These are phyloP conservation scores for Phaeodactylum tricornutum DNA, from an alignment of 108 stramenopile genomes.

Conservation along the genomic window DNA sequence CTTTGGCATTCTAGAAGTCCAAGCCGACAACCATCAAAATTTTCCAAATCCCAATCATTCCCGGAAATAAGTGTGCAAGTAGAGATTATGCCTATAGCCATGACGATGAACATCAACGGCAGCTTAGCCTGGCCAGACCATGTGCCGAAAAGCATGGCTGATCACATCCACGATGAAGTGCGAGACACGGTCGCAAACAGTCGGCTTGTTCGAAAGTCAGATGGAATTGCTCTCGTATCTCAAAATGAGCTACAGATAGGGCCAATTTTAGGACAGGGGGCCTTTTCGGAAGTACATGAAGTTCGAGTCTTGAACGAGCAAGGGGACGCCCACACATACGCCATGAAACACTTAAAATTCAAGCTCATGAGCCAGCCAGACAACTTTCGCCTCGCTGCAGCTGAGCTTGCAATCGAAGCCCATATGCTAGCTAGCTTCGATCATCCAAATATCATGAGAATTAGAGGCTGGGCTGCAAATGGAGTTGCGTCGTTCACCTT, in stretches of 20 bases:
- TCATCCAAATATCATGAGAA: constrained; percentile 69
- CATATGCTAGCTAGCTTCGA: constrained; percentile 60
- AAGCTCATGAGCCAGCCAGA: constrained; percentile 27
- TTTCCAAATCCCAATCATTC: too few species aligned
- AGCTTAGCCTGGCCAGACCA: constrained; percentile 12
- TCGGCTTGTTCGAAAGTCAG: constrained; percentile 7
- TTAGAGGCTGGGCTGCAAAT: constrained; percentile 48
- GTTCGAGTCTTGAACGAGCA: constrained; percentile 6
- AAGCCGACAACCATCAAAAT: too few species aligned
- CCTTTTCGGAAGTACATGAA: constrained; percentile 51
- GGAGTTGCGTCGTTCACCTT: constrained; percentile 38
- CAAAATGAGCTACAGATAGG: constrained; percentile 19
- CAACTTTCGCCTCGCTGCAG: constrained; percentile 45
- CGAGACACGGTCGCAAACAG: constrained; percentile 12
- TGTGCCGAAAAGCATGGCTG: constrained; percentile 12
- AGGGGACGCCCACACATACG: constrained; percentile 18
- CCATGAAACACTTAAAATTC: constrained; percentile 42
- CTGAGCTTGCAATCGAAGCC: constrained; percentile 62
- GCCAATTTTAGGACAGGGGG: constrained; percentile 36
- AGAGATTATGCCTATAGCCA: too few species aligned
- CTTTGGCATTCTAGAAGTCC: too few species aligned
- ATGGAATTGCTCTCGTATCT: constrained; percentile 14
- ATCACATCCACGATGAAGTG: constrained; percentile 21
- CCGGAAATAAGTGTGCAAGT: too few species aligned
- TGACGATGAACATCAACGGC: too few species aligned